phyloP scores from a whole-genome alignment of 139 green algal species.

The Pleodorina starrii region DNA sequence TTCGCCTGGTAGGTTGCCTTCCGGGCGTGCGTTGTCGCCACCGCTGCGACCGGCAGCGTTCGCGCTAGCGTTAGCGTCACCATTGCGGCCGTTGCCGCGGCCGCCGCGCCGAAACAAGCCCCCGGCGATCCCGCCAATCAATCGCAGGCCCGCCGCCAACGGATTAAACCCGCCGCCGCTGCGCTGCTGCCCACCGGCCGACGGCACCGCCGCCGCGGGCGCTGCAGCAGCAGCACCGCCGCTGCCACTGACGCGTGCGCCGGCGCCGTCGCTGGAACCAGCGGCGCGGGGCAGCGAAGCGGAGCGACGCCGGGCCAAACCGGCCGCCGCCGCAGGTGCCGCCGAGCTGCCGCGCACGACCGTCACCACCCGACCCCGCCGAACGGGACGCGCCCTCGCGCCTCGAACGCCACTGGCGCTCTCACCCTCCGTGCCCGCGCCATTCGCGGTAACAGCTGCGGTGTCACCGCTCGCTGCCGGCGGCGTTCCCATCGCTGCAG shows the following conservation, averaged over 20 bases:
- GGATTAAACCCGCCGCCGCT: slow-evolving; percentile 10
- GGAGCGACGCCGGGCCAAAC: background rate
- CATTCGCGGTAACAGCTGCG: background rate
- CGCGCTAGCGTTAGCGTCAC: too few species aligned
- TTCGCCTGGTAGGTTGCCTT: too few species aligned
- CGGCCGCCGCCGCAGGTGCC: background rate
- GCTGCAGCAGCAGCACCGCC: background rate
- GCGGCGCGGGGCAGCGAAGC: background rate
- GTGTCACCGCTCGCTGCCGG: too few species aligned
- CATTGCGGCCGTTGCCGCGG: background rate
- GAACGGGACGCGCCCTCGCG: background rate
- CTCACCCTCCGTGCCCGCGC: background rate
- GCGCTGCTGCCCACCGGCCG: background rate
- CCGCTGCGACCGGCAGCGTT: background rate
- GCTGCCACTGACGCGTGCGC: background rate
- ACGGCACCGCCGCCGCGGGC: background rate
- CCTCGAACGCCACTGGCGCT: background rate
- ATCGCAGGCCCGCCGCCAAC: slow-evolving; percentile 4
- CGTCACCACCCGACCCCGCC: background rate
- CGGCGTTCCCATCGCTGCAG: background rate
- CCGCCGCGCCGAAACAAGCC: background rate
- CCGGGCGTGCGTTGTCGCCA: background rate
- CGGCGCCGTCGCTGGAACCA: background rate
- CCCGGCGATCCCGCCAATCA: slow-evolving; percentile 1
- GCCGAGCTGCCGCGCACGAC: background rate